Evolutionary conservation across 75 land plant genomes (phyloP).

Genomic region (Sequoia sempervirens): DNA sequence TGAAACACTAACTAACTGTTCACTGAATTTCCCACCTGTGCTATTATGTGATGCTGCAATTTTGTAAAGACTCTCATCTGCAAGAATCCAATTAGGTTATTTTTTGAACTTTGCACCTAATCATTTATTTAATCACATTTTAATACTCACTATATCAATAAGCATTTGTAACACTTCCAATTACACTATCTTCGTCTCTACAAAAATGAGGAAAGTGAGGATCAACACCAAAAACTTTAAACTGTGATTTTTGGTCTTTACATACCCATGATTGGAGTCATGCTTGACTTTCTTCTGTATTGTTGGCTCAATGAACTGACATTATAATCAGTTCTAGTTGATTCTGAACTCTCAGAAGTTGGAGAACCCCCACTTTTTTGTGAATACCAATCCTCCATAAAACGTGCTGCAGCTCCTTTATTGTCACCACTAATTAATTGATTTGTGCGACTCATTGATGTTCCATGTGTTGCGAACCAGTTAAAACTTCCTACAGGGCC

Average conservation of each 20-base stretch:
- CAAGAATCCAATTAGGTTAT: constrained; percentile 11
- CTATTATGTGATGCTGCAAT: constrained; percentile 51
- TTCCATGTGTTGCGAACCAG: constrained; percentile 99
- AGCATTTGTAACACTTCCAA: not conserved
- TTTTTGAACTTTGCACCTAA: not conserved
- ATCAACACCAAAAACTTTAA: not conserved
- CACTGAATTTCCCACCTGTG: constrained; percentile 40
- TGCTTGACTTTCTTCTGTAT: constrained; percentile 48
- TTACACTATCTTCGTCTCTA: not conserved
- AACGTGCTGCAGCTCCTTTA: constrained; percentile 98
- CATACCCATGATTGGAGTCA: constrained; percentile 21
- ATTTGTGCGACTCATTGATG: constrained; percentile 96
- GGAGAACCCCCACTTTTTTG: constrained; percentile 12
- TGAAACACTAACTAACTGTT: constrained; percentile 35
- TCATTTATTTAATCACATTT: not conserved
- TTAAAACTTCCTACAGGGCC: constrained; percentile 93
- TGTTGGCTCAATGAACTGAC: not conserved
- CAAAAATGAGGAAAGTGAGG: not conserved
- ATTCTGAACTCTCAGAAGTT: not conserved
- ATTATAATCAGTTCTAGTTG: constrained; percentile 11
- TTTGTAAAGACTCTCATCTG: constrained; percentile 43
- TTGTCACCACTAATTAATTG: constrained; percentile 95
- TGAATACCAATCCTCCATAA: constrained; percentile 98
- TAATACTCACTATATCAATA: not conserved
- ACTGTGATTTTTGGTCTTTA: not conserved